phyloP scores from a whole-genome alignment of 495 filamentous ascomycete species.

The Aspergillus wentii region DNA sequence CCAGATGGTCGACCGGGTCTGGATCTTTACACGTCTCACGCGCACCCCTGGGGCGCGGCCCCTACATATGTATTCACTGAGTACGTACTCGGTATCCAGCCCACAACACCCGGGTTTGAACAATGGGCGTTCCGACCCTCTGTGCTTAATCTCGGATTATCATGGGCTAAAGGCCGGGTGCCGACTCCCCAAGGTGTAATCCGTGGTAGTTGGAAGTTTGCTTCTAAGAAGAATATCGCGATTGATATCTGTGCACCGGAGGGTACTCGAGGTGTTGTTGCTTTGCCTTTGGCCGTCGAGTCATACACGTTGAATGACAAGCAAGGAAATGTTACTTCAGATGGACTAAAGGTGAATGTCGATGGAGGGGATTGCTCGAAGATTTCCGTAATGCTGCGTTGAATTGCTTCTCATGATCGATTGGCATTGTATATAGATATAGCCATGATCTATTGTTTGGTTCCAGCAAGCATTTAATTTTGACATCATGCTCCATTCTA shows the following conservation, averaged over 20 bases:
- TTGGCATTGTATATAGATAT: too few relatives aligned
- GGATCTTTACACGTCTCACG: constrained; percentile 26
- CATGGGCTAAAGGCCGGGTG: constrained; percentile 12
- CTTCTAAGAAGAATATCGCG: neutral
- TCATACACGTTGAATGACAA: constrained; percentile 54
- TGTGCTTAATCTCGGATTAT: constrained; percentile 5
- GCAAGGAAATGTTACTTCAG: constrained; percentile 2
- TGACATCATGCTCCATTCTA: too few relatives aligned
- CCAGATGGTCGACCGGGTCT: constrained; percentile 27
- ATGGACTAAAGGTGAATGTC: neutral
- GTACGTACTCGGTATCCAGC: constrained; percentile 17
- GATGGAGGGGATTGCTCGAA: neutral
- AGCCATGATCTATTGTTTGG: too few relatives aligned
- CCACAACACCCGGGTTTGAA: constrained; percentile 1
- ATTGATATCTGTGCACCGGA: constrained; percentile 3
- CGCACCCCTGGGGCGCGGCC: constrained; percentile 34
- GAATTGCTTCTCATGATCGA: neutral
- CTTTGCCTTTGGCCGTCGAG: neutral
- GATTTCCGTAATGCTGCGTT: neutral
- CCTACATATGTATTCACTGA: constrained; percentile 30
- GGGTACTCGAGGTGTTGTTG: constrained; percentile 1
- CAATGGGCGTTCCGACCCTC: constrained; percentile 15
- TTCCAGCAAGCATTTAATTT: too few relatives aligned
- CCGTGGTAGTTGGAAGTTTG: constrained; percentile 3
- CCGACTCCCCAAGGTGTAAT: constrained; percentile 5